A percentile compares a stretch with the other conserved stretches of the same genome.
phyloP scores from a whole-genome alignment of 2,329 filamentous ascomycete species.

The Thielaviopsis populi region DNA sequence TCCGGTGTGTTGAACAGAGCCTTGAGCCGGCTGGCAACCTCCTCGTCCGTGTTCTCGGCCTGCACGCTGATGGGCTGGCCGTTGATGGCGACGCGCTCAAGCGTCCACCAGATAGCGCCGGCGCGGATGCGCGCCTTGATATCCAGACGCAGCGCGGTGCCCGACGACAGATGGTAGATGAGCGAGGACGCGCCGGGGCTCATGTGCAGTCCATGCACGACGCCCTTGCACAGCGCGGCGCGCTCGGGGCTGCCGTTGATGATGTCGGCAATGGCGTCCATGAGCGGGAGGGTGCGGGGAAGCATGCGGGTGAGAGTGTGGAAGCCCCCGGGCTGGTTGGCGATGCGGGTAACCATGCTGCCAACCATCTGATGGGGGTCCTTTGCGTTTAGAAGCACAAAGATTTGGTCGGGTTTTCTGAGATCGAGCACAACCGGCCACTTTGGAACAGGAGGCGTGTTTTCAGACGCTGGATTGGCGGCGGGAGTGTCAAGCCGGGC shows the following conservation, averaged over 20 bases:
- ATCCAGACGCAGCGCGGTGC: constrained; percentile 34
- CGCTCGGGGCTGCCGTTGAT: constrained; percentile 38
- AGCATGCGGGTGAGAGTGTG: constrained; percentile 40
- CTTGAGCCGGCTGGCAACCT: constrained; percentile 2
- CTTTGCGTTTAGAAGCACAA: constrained; percentile 28
- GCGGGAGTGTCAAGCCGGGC: constrained; percentile 7
- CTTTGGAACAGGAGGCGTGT: background rate
- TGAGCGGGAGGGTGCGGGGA: constrained; percentile 47
- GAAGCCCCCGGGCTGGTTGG: constrained; percentile 40
- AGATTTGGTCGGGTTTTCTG: constrained; percentile 28
- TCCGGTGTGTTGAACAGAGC: constrained; percentile 7
- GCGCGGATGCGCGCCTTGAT: constrained; percentile 30
- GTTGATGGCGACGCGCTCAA: constrained; percentile 26
- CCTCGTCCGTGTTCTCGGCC: constrained; percentile 7
- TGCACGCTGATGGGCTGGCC: constrained; percentile 13
- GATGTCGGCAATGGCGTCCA: constrained; percentile 45
- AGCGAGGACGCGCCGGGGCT: constrained; percentile 43
- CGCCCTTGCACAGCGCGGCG: constrained; percentile 30
- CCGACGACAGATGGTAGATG: constrained; percentile 32
- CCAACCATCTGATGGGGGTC: constrained; percentile 54
- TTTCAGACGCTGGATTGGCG: background rate
- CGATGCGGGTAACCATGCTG: constrained; percentile 41
- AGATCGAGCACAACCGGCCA: constrained; percentile 47
- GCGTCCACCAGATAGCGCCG: constrained; percentile 37
- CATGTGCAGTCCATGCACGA: constrained; percentile 37